Base-by-base conservation (phyloP, 2,329 filamentous ascomycete genomes). In the Zymoseptoria pseudotritici region DNA sequence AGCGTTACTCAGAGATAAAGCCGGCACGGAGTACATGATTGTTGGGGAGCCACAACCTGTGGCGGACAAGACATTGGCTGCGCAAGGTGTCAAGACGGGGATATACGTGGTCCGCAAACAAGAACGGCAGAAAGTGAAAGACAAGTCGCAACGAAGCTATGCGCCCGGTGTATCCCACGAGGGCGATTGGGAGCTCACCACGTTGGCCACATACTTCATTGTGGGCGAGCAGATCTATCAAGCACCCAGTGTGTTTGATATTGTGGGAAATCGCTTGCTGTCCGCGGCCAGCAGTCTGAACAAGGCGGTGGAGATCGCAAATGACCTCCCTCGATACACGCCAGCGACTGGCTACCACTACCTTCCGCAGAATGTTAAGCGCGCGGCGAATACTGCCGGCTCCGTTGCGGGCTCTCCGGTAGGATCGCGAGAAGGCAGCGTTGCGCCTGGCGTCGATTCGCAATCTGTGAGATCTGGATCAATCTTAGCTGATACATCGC, bases 81-180 rank as follows among this genome's bases (percentile, higher is more conserved):
- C 76, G 26, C 73, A 58, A 55, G 66, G 59, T 51, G 58, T 59
- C 53, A 62, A 63, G 54, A 83, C 70, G 65, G 80, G 72, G 73
- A 75, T 85, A 42, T 87, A 82, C 80, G 79, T 86, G 2, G 82
- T 87, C 57, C 79, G 83, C 63, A 85, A 85, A 66, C 83, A 86
- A 69, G 75, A 74, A 57, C 74, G 82, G 54, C 74, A 75, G 60
- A 78, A 78, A 65, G 72, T 72, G 29, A 66, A 65, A 17, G 74
- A 74, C 2, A 73, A 75, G 46, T 77, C 79, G 67, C 61, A 70
- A 50, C 19, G 9, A 69, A 69, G 60, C 55, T 62, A 59, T 53
- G 58, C 76, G 11, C 59, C 64, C 11, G 76, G 64, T 78, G 80
- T 68, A 11, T 58, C 61, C 29, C 71, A 63, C 11, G 80, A 81